Conservation (phyloP, 495 filamentous ascomycete genomes). For the Neurospora sp. region DNA sequence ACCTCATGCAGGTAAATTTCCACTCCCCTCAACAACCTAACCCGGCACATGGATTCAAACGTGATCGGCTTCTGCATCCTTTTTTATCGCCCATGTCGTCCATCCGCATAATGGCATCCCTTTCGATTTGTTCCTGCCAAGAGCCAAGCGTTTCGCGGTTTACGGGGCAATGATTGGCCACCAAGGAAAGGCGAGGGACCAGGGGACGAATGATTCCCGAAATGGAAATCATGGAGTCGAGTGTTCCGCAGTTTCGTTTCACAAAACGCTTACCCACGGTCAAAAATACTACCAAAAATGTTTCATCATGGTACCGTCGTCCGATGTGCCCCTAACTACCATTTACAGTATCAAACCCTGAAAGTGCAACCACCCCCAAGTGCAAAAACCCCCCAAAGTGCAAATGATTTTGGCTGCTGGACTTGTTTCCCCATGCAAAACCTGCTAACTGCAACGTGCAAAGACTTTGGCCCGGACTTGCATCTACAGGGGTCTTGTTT, state of each 20-base stretch:
- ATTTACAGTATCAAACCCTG: too few relatives aligned
- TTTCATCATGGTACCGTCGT: not conserved
- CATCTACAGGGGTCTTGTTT: too few relatives aligned
- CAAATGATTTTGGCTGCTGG: too few relatives aligned
- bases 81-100: too few relatives aligned
- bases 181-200: not conserved
- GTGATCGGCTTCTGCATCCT: too few relatives aligned
- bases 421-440: too few relatives aligned
- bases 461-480: too few relatives aligned
- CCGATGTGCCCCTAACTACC: not conserved
- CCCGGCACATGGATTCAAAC: too few relatives aligned
- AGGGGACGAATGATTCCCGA: not conserved
- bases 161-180: not conserved
- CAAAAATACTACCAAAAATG: not conserved
- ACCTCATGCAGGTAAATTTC: not conserved
- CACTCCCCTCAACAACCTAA: not conserved
- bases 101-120: not conserved
- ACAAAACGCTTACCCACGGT: not conserved
- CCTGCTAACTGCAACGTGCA: too few relatives aligned
- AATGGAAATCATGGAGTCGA: not conserved
- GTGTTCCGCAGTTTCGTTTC: not conserved
- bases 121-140: not conserved
- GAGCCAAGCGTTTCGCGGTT: not conserved
- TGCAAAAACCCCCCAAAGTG: too few relatives aligned
- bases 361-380: not conserved